Percentiles rank a stretch among this genome's conserved stretches.
phyloP scores from a whole-genome alignment of 306 rosid genomes.

The Gynostemma pentaphyllum region DNA sequence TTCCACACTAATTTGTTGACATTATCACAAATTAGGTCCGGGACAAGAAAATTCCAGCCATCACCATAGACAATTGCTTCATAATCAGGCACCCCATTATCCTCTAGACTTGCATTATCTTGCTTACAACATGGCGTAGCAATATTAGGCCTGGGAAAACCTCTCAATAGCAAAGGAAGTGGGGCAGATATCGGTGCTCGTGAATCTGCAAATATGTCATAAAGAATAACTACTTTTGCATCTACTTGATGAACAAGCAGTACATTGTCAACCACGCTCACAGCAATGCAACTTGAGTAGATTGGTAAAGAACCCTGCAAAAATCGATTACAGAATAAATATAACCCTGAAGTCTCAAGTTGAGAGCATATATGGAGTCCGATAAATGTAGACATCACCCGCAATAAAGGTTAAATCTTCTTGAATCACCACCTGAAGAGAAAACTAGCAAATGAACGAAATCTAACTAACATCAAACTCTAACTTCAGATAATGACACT shows the following conservation, averaged over 20 bases:
- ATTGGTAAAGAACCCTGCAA: constrained; percentile 94
- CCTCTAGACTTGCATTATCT: constrained; percentile 40
- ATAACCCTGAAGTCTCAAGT: background rate
- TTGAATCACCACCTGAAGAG: background rate
- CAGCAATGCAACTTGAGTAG: constrained; percentile 77
- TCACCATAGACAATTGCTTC: constrained; percentile 57
- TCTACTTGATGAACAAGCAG: constrained; percentile 92
- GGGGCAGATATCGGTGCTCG: constrained; percentile 96
- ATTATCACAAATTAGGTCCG: constrained; percentile 74
- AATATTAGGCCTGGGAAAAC: constrained; percentile 52
- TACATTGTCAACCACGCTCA: constrained; percentile 88
- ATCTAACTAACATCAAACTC: background rate
- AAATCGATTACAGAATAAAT: background rate
- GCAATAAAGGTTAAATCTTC: background rate
- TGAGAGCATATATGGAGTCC: background rate
- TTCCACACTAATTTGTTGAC: constrained; percentile 67
- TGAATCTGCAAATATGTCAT: constrained; percentile 78
- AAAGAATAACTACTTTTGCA: constrained; percentile 90
- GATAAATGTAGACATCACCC: background rate
- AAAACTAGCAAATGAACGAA: background rate
- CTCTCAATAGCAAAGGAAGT: constrained; percentile 79
- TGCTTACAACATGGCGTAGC: constrained; percentile 44
- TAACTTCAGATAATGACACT: background rate
- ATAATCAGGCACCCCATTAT: constrained; percentile 27
- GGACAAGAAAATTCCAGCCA: constrained; percentile 75